phyloP scores from a whole-genome alignment of 2,329 filamentous ascomycete genomes.

The Alternaria tenuissima region DNA sequence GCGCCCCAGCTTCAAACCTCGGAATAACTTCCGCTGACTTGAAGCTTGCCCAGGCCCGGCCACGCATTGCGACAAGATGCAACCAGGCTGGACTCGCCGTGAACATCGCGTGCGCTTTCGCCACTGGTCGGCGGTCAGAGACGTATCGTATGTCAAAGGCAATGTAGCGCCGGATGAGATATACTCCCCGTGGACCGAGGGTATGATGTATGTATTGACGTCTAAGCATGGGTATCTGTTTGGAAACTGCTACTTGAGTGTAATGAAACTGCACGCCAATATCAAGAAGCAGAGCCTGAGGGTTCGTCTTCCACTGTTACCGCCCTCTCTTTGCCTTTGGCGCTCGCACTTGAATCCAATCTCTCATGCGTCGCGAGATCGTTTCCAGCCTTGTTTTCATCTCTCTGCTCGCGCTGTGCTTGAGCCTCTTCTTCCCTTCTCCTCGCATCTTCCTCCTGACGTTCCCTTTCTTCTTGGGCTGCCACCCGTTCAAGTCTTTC shows the following conservation, averaged over 20 bases:
- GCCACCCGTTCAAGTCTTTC: constrained; percentile 42
- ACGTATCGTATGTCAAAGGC: too few relatives aligned
- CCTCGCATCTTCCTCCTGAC: constrained; percentile 25
- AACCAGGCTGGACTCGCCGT: too few relatives aligned
- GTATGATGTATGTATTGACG: background rate
- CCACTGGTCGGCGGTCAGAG: too few relatives aligned
- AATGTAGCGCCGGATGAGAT: background rate
- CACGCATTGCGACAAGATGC: background rate
- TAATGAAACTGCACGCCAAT: background rate
- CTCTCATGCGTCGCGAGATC: constrained; percentile 6
- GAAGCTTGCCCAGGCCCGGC: background rate
- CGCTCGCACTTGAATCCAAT: constrained; percentile 3
- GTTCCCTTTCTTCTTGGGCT: constrained; percentile 32
- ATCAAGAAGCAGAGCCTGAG: constrained; percentile 1
- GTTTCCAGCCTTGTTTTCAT: constrained; percentile 25
- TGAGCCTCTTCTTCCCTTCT: constrained; percentile 17
- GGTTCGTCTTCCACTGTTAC: background rate
- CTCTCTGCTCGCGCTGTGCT: constrained; percentile 12
- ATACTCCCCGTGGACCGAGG: background rate
- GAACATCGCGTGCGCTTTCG: too few relatives aligned
- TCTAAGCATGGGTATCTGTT: constrained; percentile 1
- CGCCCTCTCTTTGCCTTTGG: constrained; percentile 33
- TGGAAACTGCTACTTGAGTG: background rate
- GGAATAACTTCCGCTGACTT: background rate
- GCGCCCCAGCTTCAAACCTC: background rate